Evolutionary conservation across 768 basidiomycete genomes (phyloP), one percentile per base, ranked within the genome.

Genomic region (Mycena leptocephala): DNA sequence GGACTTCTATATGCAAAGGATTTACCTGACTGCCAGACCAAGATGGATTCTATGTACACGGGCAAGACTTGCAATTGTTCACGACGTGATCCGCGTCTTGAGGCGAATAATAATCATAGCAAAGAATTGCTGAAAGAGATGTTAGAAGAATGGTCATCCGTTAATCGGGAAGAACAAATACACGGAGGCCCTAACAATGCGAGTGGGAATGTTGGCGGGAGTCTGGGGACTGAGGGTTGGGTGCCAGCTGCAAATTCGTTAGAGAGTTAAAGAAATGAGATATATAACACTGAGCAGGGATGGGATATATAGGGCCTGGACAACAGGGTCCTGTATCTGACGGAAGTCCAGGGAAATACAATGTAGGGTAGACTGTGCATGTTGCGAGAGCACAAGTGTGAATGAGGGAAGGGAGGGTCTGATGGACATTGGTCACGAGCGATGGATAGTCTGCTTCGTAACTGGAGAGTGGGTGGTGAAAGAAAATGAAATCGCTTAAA

Each of bases 381-480:
- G 28, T 32, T 63, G 70, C 16, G 70, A 74, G 41, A 74, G 56
- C n/a, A n/a, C n/a, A n/a, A n/a, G n/a, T n/a, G n/a, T n/a, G n/a
- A 5, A 68, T 39, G 32, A 62, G 22, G 71, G 30, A 26, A 72
- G 22, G 30, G 62, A 55, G 11, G 71, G 62, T 11, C n/a, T n/a
- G 16, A 39, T 37, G 32, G 11, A n/a, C n/a, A 71, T 71, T 30
- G 24, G 22, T 33, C 11, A n/a, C 18, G 63, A n/a, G 9, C 5
- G 37, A 8, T 4, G 3, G 18, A 46, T 43, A 46, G 43, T 35
- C 8, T 59, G 33, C 3, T 59, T 24, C 33, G 33, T 24, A 58
- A 24, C 22, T 26, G 37, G 37, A 63, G 46, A 63, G 62, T n/a
- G n/a, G n/a, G n/a, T 46, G 43, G 43, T 33, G 63, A 48, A 48